A percentile compares a stretch with the other conserved stretches of the same genome.
phyloP scores from a whole-genome alignment of 2,329 filamentous ascomycete genomes.

The Xylariales sp. region DNA sequence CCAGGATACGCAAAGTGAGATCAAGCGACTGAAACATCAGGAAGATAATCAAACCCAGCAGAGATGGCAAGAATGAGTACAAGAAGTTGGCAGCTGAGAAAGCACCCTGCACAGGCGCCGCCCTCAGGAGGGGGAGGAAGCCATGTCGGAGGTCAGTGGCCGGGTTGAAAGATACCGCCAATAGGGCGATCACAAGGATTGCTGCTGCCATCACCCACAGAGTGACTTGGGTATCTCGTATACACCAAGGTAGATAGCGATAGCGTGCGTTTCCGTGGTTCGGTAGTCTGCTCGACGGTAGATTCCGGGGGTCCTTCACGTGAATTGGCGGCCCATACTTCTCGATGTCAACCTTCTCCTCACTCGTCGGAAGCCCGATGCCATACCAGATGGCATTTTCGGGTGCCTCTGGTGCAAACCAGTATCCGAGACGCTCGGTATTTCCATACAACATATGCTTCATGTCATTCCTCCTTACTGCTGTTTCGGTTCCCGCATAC shows the following conservation, averaged over 20 bases:
- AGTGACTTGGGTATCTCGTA: constrained; percentile 62
- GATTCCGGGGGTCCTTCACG: constrained; percentile 23
- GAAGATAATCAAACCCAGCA: constrained; percentile 63
- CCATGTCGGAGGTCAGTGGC: constrained; percentile 60
- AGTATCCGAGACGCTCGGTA: constrained; percentile 77
- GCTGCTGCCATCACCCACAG: constrained; percentile 58
- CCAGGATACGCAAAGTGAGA: constrained; percentile 58
- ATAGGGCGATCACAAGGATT: constrained; percentile 62
- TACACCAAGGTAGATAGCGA: constrained; percentile 72
- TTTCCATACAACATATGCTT: constrained; percentile 50
- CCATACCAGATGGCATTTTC: constrained; percentile 65
- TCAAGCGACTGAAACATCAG: constrained; percentile 65
- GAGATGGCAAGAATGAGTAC: constrained; percentile 69
- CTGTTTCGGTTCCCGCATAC: constrained; percentile 65
- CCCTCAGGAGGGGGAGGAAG: constrained; percentile 65
- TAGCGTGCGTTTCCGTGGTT: constrained; percentile 51
- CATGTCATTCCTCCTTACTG: constrained; percentile 47
- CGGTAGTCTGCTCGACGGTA: constrained; percentile 38
- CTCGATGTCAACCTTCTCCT: constrained; percentile 21
- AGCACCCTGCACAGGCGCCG: constrained; percentile 54
- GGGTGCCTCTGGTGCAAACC: constrained; percentile 63
- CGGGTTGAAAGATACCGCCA: constrained; percentile 75
- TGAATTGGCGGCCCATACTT: constrained; percentile 21
- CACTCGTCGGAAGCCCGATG: constrained; percentile 22
- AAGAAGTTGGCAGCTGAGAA: constrained; percentile 88